These are phyloP conservation scores for Cryptosporidium meleagridis DNA, from an alignment of 169 alveolate genomes.

Conservation along the genomic window DNA sequence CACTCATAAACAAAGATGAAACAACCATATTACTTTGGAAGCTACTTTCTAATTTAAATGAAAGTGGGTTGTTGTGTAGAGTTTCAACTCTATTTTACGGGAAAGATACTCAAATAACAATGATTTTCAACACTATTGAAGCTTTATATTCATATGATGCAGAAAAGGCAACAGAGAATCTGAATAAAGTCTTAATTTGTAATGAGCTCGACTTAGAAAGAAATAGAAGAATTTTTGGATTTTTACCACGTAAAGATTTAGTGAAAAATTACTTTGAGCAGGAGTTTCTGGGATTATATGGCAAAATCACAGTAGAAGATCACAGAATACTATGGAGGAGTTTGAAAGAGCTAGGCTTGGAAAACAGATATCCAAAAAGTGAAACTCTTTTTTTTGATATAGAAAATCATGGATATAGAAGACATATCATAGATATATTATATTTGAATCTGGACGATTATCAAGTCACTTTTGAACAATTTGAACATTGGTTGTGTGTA, in stretches of 20 bases:
- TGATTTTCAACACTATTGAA: conserved; percentile 8
- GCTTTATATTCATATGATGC: conserved; percentile 8
- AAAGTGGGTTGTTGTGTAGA: conserved; percentile 4
- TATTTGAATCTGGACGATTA: conserved; percentile 9
- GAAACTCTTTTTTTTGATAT: conserved; percentile 10
- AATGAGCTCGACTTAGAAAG: background rate
- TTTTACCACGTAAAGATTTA: conserved; percentile 3
- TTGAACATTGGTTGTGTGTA: conserved; percentile 52
- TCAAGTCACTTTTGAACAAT: background rate
- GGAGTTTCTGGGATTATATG: conserved; percentile 6
- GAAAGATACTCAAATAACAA: background rate
- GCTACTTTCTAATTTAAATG: conserved; percentile 15
- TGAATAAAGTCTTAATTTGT: background rate
- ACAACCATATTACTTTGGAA: conserved; percentile 48
- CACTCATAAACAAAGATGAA: conserved; percentile 15
- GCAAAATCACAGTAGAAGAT: conserved; percentile 19
- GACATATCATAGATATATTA: conserved; percentile 17
- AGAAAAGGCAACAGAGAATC: background rate
- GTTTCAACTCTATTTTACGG: conserved; percentile 47
- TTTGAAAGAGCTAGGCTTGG: background rate
- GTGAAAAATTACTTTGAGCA: conserved; percentile 20
- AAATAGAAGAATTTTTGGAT: background rate
- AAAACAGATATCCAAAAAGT: background rate
- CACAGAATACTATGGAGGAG: conserved; percentile 32
- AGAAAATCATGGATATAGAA: conserved; percentile 32